Percentiles rank a stretch among this genome's conserved stretches.
These are phyloP conservation scores for Sporisorium scitamineum DNA, from an alignment of 1,284 basidiomycete genomes.

Conservation along the genomic window DNA sequence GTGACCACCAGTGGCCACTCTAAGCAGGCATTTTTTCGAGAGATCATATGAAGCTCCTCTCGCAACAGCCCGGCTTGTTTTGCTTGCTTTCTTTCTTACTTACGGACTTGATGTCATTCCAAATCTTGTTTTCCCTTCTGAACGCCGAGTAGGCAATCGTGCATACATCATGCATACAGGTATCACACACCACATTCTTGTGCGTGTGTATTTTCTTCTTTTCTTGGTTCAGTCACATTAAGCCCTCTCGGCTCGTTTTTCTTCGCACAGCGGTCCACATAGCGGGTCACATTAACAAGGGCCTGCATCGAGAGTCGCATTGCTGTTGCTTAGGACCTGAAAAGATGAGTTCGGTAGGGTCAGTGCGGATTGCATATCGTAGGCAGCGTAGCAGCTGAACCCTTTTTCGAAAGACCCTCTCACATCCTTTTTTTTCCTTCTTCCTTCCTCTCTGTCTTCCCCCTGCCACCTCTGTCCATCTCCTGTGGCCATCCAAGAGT, in stretches of 20 bases:
- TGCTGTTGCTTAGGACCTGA: not conserved
- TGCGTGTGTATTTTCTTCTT: not conserved
- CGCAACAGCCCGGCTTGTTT: not conserved
- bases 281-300: not conserved
- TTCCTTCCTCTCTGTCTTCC: not conserved
- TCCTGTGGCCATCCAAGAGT: not conserved
- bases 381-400: not conserved
- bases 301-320: slow-evolving; percentile 4
- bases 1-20: not conserved
- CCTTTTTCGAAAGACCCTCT: not conserved
- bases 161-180: not conserved
- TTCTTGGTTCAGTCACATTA: slow-evolving; percentile 24
- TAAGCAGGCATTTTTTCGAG: too few relatives aligned
- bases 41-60: slow-evolving; percentile 15
- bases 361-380: not conserved
- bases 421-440: not conserved
- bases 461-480: not conserved
- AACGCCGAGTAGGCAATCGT: not conserved
- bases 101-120: slow-evolving; percentile 5
- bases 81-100: too few relatives aligned
- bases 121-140: not conserved
- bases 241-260: not conserved
- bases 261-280: not conserved
- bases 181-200: not conserved
- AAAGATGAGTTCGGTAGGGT: not conserved